These are phyloP conservation scores for Polytolypa hystricis DNA, from an alignment of 2,329 filamentous ascomycete genomes.

Conservation along the genomic window DNA sequence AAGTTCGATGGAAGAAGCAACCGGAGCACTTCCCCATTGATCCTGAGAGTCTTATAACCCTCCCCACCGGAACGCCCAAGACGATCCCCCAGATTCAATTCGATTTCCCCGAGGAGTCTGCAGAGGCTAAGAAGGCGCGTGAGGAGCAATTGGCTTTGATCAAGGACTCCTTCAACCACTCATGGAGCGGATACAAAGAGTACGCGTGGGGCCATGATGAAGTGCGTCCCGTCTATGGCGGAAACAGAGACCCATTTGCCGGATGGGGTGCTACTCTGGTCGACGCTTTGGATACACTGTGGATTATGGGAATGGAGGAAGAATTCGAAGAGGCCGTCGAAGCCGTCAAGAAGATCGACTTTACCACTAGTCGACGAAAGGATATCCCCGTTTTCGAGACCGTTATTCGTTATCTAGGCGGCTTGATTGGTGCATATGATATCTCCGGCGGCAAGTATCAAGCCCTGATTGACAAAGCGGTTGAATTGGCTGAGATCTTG, in stretches of 20 bases:
- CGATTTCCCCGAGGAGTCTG: constrained; percentile 17
- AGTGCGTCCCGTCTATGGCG: constrained; percentile 45
- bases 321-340: constrained; percentile 47
- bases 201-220: constrained; percentile 56
- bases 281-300: constrained; percentile 50
- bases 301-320: constrained; percentile 48
- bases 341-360: constrained; percentile 45
- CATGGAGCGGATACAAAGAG: constrained; percentile 51
- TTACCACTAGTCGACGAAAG: constrained; percentile 28
- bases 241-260: constrained; percentile 48
- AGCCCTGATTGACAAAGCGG: constrained; percentile 40
- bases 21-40: constrained; percentile 69
- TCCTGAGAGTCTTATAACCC: constrained; percentile 62
- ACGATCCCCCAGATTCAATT: constrained; percentile 20
- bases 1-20: constrained; percentile 61
- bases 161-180: constrained; percentile 42
- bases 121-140: constrained; percentile 24
- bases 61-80: constrained; percentile 17
- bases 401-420: constrained; percentile 44
- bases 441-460: constrained; percentile 46
- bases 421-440: constrained; percentile 43
- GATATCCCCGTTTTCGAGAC: constrained; percentile 39
- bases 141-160: constrained; percentile 36
- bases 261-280: constrained; percentile 52
- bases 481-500: constrained; percentile 45